Base-by-base conservation (phyloP, 2,329 filamentous ascomycete species). In the Keithomyces neogunnii region DNA sequence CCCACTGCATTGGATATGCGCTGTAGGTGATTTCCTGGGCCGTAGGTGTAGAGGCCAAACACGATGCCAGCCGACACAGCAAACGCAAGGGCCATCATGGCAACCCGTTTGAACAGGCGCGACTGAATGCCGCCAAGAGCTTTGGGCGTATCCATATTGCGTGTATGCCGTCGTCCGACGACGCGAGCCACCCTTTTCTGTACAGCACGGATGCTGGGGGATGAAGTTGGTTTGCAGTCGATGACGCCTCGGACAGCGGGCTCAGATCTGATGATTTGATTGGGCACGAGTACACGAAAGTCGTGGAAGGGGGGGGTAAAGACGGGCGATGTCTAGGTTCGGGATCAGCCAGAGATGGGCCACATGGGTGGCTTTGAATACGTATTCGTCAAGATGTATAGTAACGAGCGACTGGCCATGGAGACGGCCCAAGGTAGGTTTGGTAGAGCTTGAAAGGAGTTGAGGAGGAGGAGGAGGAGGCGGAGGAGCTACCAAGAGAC, bases 91-190 rank as follows among this genome's bases (percentile, higher is more conserved):
- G 48, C 32, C 11, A n/a, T 29, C 2, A 38, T 35, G 38, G 51
- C 48, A 26, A 53, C 32, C 5, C 51, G 51, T 35, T 48, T 53
- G 5, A 45, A 47, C 3, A 50, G 8, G 28, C 51, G 51, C 6
- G 29, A 19, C 4, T 32, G 38, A 10, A 53, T 11, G 44, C 28
- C 33, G n/a, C 32, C 39, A n/a, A 46, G 39, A 29, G 48, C 5
- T 2, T 39, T 50, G 26, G 51, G 47, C 4, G 45, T 19, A 13
- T 53, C 48, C 51, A 53, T 53, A 33, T 8, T 19, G 19, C 31
- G 2, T 29, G 4, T 31, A 7, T 47, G 45, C 30, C 8, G n/a
- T 38, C 5, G 10, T 38, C 29, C 11, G 13, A 32, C 6, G 13
- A 29, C 38, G 19, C 26, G 19, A 26, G n/a, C 7, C 42, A 28